Evolutionary conservation across 1,284 basidiomycete genomes (phyloP).

Genomic region (Melanopsichium pennsylvanicum): DNA sequence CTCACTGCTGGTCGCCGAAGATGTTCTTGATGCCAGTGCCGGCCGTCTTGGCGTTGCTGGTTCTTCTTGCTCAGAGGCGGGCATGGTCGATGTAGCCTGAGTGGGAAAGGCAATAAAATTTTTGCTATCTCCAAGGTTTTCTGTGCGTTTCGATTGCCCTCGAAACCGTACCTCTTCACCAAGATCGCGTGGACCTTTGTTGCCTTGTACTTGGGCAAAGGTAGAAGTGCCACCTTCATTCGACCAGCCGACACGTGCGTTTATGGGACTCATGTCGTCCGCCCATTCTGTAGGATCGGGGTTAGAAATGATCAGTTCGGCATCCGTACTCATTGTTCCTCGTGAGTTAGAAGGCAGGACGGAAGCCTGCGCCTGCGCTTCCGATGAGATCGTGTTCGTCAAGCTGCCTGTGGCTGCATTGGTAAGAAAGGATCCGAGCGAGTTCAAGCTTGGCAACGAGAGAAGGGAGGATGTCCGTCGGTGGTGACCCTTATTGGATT

Average conservation of each 20-base stretch:
- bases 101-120: slow-evolving; percentile 32
- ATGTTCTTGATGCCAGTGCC: slow-evolving; percentile 3
- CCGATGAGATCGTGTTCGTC: neutral
- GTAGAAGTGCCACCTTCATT: neutral
- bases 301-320: slow-evolving; percentile 34
- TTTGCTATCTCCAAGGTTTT: neutral
- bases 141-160: slow-evolving; percentile 2
- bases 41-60: too few relatives aligned
- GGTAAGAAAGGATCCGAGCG: slow-evolving; percentile 37
- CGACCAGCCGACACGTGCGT: neutral
- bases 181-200: neutral
- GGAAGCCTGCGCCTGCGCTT: neutral
- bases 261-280: slow-evolving; percentile 10
- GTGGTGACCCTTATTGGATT: slow-evolving; percentile 5
- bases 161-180: slow-evolving; percentile 27
- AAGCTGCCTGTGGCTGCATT: slow-evolving; percentile 12
- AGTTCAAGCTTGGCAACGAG: slow-evolving; percentile 29
- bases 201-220: neutral
- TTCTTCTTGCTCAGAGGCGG: neutral
- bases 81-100: neutral
- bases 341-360: neutral
- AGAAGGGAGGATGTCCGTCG: slow-evolving; percentile 31
- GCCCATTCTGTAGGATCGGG: slow-evolving; percentile 37
- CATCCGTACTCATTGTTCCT: slow-evolving; percentile 26
- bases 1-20: slow-evolving; percentile 14